These are phyloP conservation scores for Yamadazyma jaroonii DNA, from an alignment of 1,139 yeast species.

Conservation along the genomic window DNA sequence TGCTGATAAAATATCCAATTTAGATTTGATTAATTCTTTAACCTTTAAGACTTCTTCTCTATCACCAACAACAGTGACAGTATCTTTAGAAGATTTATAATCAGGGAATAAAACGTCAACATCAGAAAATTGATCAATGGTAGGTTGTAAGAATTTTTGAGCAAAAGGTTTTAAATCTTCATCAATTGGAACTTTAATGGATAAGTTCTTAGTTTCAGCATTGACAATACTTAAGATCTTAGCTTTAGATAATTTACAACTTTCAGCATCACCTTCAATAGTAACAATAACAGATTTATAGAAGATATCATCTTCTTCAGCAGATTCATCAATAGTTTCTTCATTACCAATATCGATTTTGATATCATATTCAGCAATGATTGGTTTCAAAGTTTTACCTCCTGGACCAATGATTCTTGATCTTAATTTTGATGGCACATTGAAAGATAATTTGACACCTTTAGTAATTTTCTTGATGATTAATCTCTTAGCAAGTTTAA, in stretches of 20 bases:
- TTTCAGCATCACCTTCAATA: conserved; percentile 83
- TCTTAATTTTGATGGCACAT: conserved; percentile 77
- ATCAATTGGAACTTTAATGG: conserved; percentile 48
- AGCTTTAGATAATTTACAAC: conserved; percentile 70
- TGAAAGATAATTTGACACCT: conserved; percentile 60
- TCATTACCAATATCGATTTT: conserved; percentile 69
- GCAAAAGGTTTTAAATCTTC: conserved; percentile 54
- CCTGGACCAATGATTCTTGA: conserved; percentile 85
- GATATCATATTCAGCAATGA: conserved; percentile 68
- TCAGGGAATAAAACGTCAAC: conserved; percentile 37
- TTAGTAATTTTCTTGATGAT: conserved; percentile 75
- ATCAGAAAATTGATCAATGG: conserved; percentile 20
- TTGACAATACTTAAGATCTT: conserved; percentile 72
- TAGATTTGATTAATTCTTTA: conserved; percentile 43
- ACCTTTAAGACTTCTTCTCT: conserved; percentile 56
- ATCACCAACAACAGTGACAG: conserved; percentile 56
- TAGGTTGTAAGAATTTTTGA: conserved; percentile 20
- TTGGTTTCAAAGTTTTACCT: conserved; percentile 80
- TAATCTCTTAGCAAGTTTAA: conserved; percentile 71
- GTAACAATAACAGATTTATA: conserved; percentile 56
- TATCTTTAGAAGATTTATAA: conserved; percentile 20
- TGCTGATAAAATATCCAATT: conserved; percentile 44
- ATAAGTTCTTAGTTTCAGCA: conserved; percentile 64
- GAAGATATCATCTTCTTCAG: conserved; percentile 35
- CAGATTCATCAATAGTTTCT: conserved; percentile 25